phyloP scores from a whole-genome alignment of 2,329 filamentous ascomycete genomes.

The Pseudocercospora pini-densiflorae region DNA sequence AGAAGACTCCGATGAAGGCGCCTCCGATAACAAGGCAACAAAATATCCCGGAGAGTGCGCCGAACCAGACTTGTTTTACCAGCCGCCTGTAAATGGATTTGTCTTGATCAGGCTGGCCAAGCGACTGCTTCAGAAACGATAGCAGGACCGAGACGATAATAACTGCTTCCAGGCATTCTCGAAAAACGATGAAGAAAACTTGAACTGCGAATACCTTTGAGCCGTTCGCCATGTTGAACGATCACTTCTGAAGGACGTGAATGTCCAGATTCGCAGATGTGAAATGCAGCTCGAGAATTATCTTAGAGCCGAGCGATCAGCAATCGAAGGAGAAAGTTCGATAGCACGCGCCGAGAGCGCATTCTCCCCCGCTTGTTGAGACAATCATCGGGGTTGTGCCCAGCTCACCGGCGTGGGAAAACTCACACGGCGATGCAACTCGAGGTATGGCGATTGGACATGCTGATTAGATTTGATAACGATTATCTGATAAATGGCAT shows the following conservation, averaged over 20 bases:
- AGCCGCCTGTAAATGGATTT: slow-evolving; percentile 62
- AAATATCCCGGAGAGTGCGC: slow-evolving; percentile 64
- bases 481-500: too few relatives aligned
- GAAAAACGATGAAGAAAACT: slow-evolving; percentile 89
- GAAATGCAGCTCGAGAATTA: not conserved
- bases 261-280: not conserved
- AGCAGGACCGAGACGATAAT: slow-evolving; percentile 88
- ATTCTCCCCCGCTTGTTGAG: too few relatives aligned
- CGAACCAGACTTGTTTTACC: slow-evolving; percentile 65
- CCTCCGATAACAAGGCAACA: slow-evolving; percentile 68
- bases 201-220: too few relatives aligned
- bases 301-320: not conserved
- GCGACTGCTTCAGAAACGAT: slow-evolving; percentile 80
- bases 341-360: too few relatives aligned
- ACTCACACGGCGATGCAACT: too few relatives aligned
- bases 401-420: too few relatives aligned
- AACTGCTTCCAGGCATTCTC: slow-evolving; percentile 79
- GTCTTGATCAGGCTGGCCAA: slow-evolving; percentile 66
- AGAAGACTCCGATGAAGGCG: slow-evolving; percentile 74
- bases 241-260: too few relatives aligned
- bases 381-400: too few relatives aligned
- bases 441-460: too few relatives aligned
- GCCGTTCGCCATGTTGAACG: too few relatives aligned
- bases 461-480: too few relatives aligned
- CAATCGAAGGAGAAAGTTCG: not conserved